Conservation (phyloP, 192 early-diverging fungal species). For the Oehlia diaphana region DNA sequence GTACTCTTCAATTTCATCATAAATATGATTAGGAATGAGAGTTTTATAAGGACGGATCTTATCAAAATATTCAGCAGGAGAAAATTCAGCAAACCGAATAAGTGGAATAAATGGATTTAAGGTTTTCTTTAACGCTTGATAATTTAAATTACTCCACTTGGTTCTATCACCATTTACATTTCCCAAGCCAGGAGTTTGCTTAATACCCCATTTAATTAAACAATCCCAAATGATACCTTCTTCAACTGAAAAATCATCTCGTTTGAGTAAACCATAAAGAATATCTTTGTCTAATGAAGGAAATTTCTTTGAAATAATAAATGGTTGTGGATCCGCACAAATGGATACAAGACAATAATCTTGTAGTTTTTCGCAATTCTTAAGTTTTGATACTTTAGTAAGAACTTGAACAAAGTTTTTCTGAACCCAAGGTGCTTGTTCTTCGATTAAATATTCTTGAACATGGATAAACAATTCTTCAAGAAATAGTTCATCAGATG, state of each 20-base stretch:
- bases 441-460: constrained; percentile 18
- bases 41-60: neutral
- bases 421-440: constrained; percentile 3
- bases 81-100: constrained; percentile 7
- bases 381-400: neutral
- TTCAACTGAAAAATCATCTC: neutral
- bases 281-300: too few relatives aligned
- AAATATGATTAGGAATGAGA: neutral
- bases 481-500: constrained; percentile 12
- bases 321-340: too few relatives aligned
- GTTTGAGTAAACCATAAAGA: too few relatives aligned
- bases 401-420: constrained; percentile 8
- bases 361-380: neutral
- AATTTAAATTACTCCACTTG: neutral
- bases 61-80: neutral
- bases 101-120: constrained; percentile 3
- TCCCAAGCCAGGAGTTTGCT: neutral
- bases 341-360: too few relatives aligned
- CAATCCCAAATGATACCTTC: constrained; percentile 10
- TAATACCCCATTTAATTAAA: too few relatives aligned
- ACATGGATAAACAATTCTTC: constrained; percentile 1
- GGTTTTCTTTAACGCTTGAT: neutral
- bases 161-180: neutral
- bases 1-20: neutral
- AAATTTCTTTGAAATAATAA: too few relatives aligned